Percentiles rank a stretch among this genome's conserved stretches.
Evolutionary conservation across 1,284 basidiomycete genomes (phyloP).

Genomic region (Xanthoconium separans): DNA sequence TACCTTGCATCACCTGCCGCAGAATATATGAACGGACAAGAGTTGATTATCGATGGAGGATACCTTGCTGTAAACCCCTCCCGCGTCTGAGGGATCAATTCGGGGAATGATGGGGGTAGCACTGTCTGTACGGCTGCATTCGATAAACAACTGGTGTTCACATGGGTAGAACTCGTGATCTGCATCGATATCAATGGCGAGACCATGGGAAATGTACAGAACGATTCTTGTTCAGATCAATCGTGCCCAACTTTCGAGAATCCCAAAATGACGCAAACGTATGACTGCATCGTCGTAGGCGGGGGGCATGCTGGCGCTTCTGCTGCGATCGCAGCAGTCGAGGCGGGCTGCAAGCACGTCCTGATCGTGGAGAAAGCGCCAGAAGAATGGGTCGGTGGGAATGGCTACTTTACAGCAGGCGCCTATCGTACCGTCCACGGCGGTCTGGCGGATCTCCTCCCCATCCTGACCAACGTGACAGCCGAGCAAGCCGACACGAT

Average conservation of each 20-base stretch:
- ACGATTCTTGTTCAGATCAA: not conserved
- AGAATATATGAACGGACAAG: slow-evolving; percentile 71
- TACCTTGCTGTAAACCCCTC: slow-evolving; percentile 71
- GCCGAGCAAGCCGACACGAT: slow-evolving; percentile 44
- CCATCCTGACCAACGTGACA: slow-evolving; percentile 50
- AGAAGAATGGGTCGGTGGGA: slow-evolving; percentile 62
- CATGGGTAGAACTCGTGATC: not conserved
- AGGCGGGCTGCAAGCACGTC: slow-evolving; percentile 58
- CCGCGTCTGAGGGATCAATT: slow-evolving; percentile 11
- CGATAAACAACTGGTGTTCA: not conserved
- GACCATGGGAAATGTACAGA: not conserved
- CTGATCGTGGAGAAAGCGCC: slow-evolving; percentile 67
- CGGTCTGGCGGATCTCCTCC: slow-evolving; percentile 56
- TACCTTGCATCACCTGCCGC: slow-evolving; percentile 72
- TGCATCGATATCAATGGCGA: not conserved
- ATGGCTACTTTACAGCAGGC: slow-evolving; percentile 70
- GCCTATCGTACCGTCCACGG: slow-evolving; percentile 60
- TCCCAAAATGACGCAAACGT: slow-evolving; percentile 23
- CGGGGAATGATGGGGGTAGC: not conserved
- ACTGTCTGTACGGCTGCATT: not conserved
- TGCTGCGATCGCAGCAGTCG: slow-evolving; percentile 58
- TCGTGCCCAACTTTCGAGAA: not conserved
- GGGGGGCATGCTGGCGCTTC: slow-evolving; percentile 68
- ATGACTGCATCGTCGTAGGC: slow-evolving; percentile 64
- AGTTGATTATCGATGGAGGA: slow-evolving; percentile 73